A percentile compares a stretch with the other conserved stretches of the same genome.
These are phyloP conservation scores for Globisporangium emineosum DNA, from an alignment of 352 stramenopile genomes.

Conservation along the genomic window DNA sequence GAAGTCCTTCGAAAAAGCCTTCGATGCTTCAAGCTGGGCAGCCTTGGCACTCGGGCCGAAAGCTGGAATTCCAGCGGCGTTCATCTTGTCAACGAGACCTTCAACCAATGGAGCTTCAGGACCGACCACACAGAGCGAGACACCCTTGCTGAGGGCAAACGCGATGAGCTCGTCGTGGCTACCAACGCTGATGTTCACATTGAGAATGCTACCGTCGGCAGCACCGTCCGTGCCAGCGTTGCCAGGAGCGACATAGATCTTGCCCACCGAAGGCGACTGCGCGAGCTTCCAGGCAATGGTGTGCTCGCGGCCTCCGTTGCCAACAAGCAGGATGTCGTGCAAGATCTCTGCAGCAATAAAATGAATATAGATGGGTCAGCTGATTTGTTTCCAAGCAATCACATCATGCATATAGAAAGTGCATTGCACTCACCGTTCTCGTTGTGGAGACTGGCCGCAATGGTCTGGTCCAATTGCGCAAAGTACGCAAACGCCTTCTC, in stretches of 20 bases:
- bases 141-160: constrained; percentile 85
- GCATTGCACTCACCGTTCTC: constrained; percentile 32
- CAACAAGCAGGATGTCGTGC: constrained; percentile 91
- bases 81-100: constrained; percentile 95
- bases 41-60: constrained; percentile 96
- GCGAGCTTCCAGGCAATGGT: constrained; percentile 94
- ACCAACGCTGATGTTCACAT: constrained; percentile 64
- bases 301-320: constrained; percentile 92
- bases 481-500: constrained; percentile 83
- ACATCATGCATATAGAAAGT: not conserved
- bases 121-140: constrained; percentile 96
- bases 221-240: constrained; percentile 84
- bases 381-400: not conserved
- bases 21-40: constrained; percentile 97
- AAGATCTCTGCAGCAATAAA: constrained; percentile 31
- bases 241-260: constrained; percentile 89
- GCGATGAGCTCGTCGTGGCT: constrained; percentile 69
- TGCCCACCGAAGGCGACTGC: constrained; percentile 64
- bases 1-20: constrained; percentile 99
- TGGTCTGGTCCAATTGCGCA: constrained; percentile 64
- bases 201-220: constrained; percentile 51
- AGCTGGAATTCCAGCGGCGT: constrained; percentile 86
- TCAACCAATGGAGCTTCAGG: constrained; percentile 96
- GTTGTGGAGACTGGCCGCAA: constrained; percentile 45
- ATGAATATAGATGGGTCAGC: not conserved